phyloP scores from a whole-genome alignment of 805 yeast genomes.

The Clavispora phyllophila region DNA sequence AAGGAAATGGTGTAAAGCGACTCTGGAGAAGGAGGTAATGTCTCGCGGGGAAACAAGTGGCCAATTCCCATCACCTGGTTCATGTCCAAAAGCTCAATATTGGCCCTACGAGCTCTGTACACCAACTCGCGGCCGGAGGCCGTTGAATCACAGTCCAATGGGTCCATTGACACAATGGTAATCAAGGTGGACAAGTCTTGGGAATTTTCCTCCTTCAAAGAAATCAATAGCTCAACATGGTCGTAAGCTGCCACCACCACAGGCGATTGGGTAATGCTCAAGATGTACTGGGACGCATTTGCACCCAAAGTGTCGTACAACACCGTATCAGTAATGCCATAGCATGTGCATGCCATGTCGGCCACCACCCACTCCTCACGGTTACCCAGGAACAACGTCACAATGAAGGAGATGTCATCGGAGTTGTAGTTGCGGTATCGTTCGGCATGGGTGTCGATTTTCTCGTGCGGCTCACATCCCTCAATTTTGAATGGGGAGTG shows the following conservation, averaged over 20 bases:
- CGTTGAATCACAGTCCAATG: conserved; percentile 11
- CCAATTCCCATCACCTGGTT: conserved; percentile 20
- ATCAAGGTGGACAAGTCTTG: conserved; percentile 16
- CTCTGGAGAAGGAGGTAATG: conserved; percentile 15
- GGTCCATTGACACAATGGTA: conserved; percentile 25
- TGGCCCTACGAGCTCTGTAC: conserved; percentile 11
- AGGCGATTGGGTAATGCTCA: conserved; percentile 45
- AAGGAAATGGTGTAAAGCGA: conserved; percentile 21
- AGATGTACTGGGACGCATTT: conserved; percentile 28
- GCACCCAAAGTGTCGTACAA: conserved; percentile 39
- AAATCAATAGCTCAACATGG: conserved; percentile 8
- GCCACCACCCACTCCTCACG: conserved; percentile 64
- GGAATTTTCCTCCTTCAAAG: conserved; percentile 9
- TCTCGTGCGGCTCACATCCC: conserved; percentile 17
- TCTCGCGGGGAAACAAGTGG: conserved; percentile 16
- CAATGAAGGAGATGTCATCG: conserved; percentile 35
- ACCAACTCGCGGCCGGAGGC: conserved; percentile 26
- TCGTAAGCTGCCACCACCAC: conserved; percentile 35
- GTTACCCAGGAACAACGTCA: conserved; percentile 54
- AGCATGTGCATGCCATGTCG: conserved; percentile 51
- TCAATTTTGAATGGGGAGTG: conserved; percentile 16
- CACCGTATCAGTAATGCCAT: conserved; percentile 33
- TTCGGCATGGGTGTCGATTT: conserved; percentile 16
- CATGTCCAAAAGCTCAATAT: conserved; percentile 18
- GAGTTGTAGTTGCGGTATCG: conserved; percentile 9